phyloP scores from a whole-genome alignment of 1,284 basidiomycete genomes.

The Boletellus deceptivus region DNA sequence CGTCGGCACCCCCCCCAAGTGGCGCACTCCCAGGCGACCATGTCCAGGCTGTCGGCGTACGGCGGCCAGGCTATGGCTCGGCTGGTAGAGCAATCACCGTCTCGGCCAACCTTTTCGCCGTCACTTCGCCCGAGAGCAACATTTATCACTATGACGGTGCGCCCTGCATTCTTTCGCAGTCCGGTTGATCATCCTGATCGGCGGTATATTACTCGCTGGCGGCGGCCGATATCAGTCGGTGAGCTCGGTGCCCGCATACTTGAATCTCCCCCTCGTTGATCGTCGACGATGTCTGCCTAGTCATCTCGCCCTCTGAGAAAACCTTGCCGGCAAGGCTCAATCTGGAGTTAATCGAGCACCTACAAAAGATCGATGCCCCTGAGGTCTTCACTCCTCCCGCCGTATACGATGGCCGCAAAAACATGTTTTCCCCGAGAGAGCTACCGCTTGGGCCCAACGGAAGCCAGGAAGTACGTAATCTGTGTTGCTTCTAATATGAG shows the following conservation, averaged over 20 bases:
- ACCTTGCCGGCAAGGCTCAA: slow-evolving; percentile 62
- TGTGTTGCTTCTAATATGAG: background rate
- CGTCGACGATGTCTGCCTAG: slow-evolving; percentile 31
- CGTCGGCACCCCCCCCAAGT: slow-evolving; percentile 34
- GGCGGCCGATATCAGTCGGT: slow-evolving; percentile 48
- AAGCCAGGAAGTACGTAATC: slow-evolving; percentile 45
- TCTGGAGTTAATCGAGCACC: slow-evolving; percentile 58
- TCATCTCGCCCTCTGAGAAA: slow-evolving; percentile 66
- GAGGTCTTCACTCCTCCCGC: slow-evolving; percentile 61
- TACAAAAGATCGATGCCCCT: slow-evolving; percentile 57
- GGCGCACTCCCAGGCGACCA: slow-evolving; percentile 40
- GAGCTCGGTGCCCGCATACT: slow-evolving; percentile 29
- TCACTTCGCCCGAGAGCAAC: slow-evolving; percentile 54
- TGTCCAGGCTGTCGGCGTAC: slow-evolving; percentile 60
- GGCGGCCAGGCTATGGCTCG: slow-evolving; percentile 58
- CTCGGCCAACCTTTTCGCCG: slow-evolving; percentile 64
- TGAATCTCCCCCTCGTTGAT: slow-evolving; percentile 9
- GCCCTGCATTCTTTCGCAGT: slow-evolving; percentile 29
- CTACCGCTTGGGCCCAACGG: slow-evolving; percentile 53
- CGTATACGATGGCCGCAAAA: slow-evolving; percentile 78
- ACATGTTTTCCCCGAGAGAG: slow-evolving; percentile 59
- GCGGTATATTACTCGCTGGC: background rate
- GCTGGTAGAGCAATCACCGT: slow-evolving; percentile 52
- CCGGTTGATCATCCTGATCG: slow-evolving; percentile 19
- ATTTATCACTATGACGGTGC: slow-evolving; percentile 76